Evolutionary conservation across 441 rosid genomes (phyloP).

Genomic region (Pelargonium citronellum): DNA sequence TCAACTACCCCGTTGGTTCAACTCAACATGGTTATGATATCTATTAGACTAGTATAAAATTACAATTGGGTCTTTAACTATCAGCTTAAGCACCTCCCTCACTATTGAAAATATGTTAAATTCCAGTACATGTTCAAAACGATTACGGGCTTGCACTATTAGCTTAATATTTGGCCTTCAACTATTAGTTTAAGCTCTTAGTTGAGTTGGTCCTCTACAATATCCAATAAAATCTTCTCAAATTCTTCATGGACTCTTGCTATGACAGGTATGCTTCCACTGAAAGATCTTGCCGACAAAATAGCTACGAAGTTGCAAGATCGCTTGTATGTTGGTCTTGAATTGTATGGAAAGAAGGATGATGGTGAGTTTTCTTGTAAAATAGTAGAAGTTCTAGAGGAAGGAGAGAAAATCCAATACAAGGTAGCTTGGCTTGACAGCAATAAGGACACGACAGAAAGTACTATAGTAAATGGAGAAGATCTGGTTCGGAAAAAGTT

Average conservation of each 20-base stretch:
- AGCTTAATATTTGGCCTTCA: too few species aligned
- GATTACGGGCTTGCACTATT: too few species aligned
- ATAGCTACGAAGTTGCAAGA: constrained; percentile 57
- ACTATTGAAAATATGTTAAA: too few species aligned
- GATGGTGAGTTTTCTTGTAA: constrained; percentile 53
- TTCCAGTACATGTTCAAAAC: too few species aligned
- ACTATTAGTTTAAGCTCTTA: too few species aligned
- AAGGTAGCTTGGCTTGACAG: constrained; percentile 72
- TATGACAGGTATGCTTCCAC: constrained; percentile 65
- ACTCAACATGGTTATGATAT: constrained; percentile 5
- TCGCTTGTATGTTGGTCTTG: constrained; percentile 53
- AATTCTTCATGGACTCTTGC: constrained; percentile 15
- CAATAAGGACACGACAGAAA: constrained; percentile 47
- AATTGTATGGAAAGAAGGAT: constrained; percentile 58
- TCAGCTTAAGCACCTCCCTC: too few species aligned
- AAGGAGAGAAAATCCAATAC: constrained; percentile 36
- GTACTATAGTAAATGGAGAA: constrained; percentile 41
- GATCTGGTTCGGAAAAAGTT: constrained; percentile 67
- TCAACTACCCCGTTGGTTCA: background rate
- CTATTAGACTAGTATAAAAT: too few species aligned
- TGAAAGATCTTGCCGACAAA: constrained; percentile 72
- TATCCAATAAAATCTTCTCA: background rate
- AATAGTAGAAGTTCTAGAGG: constrained; percentile 46
- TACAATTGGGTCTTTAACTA: too few species aligned
- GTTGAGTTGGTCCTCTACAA: too few species aligned